Evolutionary conservation across 2,329 filamentous ascomycete species (phyloP).

Genomic region (Cadophora malorum): DNA sequence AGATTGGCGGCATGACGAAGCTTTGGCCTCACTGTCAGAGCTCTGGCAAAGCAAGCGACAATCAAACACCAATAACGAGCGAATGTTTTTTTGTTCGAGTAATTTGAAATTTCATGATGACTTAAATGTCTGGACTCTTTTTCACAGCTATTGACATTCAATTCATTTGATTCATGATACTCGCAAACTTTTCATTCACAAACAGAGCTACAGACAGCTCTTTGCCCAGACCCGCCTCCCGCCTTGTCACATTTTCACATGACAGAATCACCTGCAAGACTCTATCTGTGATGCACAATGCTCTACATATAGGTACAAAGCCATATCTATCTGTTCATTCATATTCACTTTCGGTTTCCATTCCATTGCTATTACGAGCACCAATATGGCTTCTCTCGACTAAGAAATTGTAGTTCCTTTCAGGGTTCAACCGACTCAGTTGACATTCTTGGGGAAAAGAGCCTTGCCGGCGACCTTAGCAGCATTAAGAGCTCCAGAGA

Average conservation of each 20-base stretch:
- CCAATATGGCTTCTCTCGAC: neutral
- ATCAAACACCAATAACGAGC: neutral
- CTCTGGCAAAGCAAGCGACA: neutral
- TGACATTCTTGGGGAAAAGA: slow-evolving; percentile 32
- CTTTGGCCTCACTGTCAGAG: slow-evolving; percentile 6
- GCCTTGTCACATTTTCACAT: slow-evolving; percentile 3
- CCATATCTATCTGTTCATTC: slow-evolving; percentile 7
- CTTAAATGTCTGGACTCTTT: neutral
- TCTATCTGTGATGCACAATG: neutral
- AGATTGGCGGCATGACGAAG: slow-evolving; percentile 17
- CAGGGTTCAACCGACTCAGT: neutral
- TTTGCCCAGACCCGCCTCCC: neutral
- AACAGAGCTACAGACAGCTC: neutral
- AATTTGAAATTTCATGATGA: neutral
- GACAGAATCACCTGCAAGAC: neutral
- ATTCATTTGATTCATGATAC: neutral
- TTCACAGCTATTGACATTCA: neutral
- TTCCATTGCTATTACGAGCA: neutral
- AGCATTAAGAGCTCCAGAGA: slow-evolving; percentile 63
- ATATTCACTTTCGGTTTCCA: neutral
- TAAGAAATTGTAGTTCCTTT: neutral
- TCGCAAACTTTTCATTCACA: neutral
- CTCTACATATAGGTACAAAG: slow-evolving; percentile 12
- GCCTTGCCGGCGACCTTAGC: slow-evolving; percentile 39
- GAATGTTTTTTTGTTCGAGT: neutral